These are phyloP conservation scores for Gracilariopsis chorda DNA, from an alignment of 23 red algal species.

Conservation along the genomic window DNA sequence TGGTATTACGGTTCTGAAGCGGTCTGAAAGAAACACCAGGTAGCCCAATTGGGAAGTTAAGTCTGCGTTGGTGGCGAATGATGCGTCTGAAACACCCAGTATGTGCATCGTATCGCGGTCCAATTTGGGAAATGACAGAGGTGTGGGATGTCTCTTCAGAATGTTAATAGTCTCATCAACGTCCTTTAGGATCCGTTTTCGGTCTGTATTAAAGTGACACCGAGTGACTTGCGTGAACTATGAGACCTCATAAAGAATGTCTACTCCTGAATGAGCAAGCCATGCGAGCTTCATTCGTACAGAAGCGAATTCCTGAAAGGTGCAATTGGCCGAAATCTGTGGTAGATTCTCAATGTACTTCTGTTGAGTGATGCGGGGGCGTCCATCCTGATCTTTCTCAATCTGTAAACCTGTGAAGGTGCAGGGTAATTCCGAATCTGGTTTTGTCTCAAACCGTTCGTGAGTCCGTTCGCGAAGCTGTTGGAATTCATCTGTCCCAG, in stretches of 20 bases:
- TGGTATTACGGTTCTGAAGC: background rate
- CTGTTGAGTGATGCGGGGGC: background rate
- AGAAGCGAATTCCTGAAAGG: background rate
- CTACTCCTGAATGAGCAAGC: background rate
- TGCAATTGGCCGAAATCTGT: background rate
- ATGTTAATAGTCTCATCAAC: background rate
- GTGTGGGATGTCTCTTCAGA: background rate
- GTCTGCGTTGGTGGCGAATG: background rate
- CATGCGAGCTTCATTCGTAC: slow-evolving; percentile 13
- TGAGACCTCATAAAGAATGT: background rate
- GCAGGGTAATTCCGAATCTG: background rate
- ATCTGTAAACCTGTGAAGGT: background rate
- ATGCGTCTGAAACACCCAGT: slow-evolving; percentile 1
- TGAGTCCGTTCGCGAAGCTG: background rate
- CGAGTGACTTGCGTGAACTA: background rate
- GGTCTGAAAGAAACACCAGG: background rate
- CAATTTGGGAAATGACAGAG: background rate
- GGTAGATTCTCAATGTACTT: background rate
- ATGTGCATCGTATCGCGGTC: background rate
- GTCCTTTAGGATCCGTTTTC: background rate
- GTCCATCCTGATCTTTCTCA: background rate
- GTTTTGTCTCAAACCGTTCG: background rate
- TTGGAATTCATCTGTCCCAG: background rate
- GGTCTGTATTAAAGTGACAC: background rate
- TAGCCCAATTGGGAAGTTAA: background rate